Evolutionary conservation across 2,329 filamentous ascomycete genomes (phyloP).

Genomic region (Thielaviopsis euricoi): DNA sequence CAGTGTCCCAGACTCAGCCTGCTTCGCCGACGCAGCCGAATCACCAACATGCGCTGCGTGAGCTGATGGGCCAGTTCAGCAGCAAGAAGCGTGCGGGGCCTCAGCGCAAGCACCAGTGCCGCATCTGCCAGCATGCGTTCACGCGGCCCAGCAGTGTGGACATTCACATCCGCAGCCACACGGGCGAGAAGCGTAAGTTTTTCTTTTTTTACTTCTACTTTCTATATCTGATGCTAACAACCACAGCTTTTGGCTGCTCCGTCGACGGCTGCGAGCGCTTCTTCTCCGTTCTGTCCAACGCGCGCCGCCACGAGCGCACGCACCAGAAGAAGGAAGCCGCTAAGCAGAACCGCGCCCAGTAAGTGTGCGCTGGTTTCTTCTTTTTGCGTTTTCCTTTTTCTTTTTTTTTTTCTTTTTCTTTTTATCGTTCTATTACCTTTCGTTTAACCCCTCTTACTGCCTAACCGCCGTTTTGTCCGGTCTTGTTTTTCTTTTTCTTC

Average conservation of each 20-base stretch:
- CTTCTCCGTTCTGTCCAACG: conserved; percentile 93
- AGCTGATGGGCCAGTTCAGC: conserved; percentile 96
- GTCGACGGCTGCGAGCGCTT: conserved; percentile 89
- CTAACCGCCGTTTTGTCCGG: background rate
- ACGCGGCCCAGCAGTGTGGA: conserved; percentile 86
- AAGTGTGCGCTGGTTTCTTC: too few species aligned
- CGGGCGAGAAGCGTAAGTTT: conserved; percentile 87
- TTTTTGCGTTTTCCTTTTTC: background rate
- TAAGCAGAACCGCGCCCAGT: conserved; percentile 1
- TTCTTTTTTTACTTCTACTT: background rate
- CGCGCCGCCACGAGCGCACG: conserved; percentile 87
- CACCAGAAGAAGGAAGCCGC: conserved; percentile 44
- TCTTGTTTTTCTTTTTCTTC: background rate
- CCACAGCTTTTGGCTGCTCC: conserved; percentile 74
- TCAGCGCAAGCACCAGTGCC: conserved; percentile 99
- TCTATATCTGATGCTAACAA: conserved; percentile 10
- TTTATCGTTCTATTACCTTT: background rate
- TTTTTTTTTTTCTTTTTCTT: background rate
- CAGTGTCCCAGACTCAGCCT: background rate
- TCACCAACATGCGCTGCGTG: conserved; percentile 2
- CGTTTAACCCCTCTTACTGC: background rate
- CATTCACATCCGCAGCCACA: conserved; percentile 98
- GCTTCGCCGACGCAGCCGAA: conserved; percentile 3
- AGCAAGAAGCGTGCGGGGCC: conserved; percentile 91
- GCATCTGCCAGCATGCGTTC: conserved; percentile 95